Base-by-base conservation (phyloP, 2,329 filamentous ascomycete species). In the Aspergillaceae sp. region DNA sequence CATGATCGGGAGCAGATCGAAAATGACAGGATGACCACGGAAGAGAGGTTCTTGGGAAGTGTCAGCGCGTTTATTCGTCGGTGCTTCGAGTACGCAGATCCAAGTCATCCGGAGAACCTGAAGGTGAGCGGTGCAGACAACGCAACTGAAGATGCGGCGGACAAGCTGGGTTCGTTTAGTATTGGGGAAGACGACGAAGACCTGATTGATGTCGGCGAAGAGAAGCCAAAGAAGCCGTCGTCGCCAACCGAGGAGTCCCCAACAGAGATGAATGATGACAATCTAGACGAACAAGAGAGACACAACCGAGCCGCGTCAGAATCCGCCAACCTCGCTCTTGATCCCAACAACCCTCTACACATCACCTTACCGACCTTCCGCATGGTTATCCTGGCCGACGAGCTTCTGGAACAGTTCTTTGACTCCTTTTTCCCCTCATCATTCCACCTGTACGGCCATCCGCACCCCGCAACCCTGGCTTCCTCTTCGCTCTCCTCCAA, bases 1-100 rank as follows among this genome's bases (percentile, higher is more conserved):
- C 58, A 65, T 30, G 63, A 69, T 38, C 60, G 63, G 40, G 59
- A 59, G 5, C 51, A 56, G 45, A 55, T 56, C 5, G 62, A 67
- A 1, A 69, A 59, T 63, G 67, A 69, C 54, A 72, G 66, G 60
- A 75, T 58, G 73, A 86, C 68, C 46, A 80, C 83, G 36, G 92
- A 94, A 54, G 92, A 97, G 66, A 80, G 83, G 44, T 97, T 98
- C 61, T 71, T 98, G 28, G 87, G 85, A 51, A 95, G 90, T 51
- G 89, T 98, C 44, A 95, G 88, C 56, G 89, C 89, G 2, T 98
- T 98, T 62, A 98, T 97, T 49, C 79, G 90, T 53, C 80, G 92
- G 48, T 98, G 92, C 67, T 98, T 98, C 55, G 92, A 98, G 67
- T 98, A 98, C 61, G 92, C 92, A 4, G 92, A 98, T 60, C 91